phyloP scores from a whole-genome alignment of 495 filamentous ascomycete genomes.

The Talaromyces wortmannii region DNA sequence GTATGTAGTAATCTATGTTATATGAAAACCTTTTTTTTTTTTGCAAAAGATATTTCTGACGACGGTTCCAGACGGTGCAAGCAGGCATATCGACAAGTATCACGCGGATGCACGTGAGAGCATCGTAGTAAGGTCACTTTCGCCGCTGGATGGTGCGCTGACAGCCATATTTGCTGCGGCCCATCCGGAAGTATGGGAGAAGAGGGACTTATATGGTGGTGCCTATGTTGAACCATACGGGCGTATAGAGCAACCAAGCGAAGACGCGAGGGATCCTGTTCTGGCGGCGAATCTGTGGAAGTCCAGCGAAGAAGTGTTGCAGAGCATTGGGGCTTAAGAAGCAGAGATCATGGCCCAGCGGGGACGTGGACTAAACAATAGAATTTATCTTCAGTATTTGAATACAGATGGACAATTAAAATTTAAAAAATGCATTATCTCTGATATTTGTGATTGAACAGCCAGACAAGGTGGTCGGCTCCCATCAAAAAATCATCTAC shows the following conservation, averaged over 20 bases:
- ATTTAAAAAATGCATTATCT: not conserved
- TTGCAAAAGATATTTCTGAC: not conserved
- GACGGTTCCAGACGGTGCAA: not conserved
- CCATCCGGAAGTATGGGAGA: not conserved
- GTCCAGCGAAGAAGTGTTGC: not conserved
- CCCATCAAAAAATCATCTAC: not conserved
- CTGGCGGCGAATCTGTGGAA: not conserved
- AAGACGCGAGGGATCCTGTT: not conserved
- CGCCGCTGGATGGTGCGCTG: not conserved
- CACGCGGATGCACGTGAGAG: not conserved
- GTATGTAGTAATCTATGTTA: not conserved
- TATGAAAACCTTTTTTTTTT: not conserved
- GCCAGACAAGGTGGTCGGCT: not conserved
- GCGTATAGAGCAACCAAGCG: not conserved
- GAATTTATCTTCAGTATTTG: not conserved
- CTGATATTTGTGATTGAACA: not conserved
- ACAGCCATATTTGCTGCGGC: not conserved
- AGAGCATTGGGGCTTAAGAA: not conserved
- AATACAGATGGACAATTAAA: not conserved
- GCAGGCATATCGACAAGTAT: not conserved
- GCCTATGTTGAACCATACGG: not conserved
- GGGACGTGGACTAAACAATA: not conserved
- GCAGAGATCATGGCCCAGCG: not conserved
- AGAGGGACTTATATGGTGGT: not conserved
- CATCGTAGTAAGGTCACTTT: not conserved